A percentile compares a stretch with the other conserved stretches of the same genome.
phyloP scores from a whole-genome alignment of 805 yeast species.

The Hanseniaspora singularis region DNA sequence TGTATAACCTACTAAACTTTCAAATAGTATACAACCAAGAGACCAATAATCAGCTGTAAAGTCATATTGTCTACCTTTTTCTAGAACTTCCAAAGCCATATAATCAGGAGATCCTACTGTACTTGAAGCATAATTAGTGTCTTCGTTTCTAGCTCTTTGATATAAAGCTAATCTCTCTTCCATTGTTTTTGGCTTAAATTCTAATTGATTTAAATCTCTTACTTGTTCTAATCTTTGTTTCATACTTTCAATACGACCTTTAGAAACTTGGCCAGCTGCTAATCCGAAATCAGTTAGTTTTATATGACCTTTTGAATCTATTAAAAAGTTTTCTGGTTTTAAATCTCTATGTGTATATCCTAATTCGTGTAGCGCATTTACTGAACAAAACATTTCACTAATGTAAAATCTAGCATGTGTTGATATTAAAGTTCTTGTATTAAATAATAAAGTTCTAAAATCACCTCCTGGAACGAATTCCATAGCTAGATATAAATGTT shows the following conservation, averaged over 20 bases:
- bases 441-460: slow-evolving; percentile 83
- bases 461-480: slow-evolving; percentile 99
- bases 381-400: slow-evolving; percentile 92
- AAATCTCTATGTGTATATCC: slow-evolving; percentile 96
- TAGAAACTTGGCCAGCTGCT: slow-evolving; percentile 91
- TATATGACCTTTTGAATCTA: slow-evolving; percentile 82
- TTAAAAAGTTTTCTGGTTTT: slow-evolving; percentile 87
- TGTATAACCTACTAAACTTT: slow-evolving; percentile 90
- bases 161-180: slow-evolving; percentile 80
- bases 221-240: slow-evolving; percentile 54
- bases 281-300: slow-evolving; percentile 92
- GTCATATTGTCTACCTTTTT: slow-evolving; percentile 76
- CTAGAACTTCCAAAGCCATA: slow-evolving; percentile 95
- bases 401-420: slow-evolving; percentile 92
- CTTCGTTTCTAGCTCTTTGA: slow-evolving; percentile 59
- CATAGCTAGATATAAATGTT: slow-evolving; percentile 89
- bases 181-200: slow-evolving; percentile 57
- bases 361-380: slow-evolving; percentile 82
- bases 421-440: slow-evolving; percentile 84
- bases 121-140: slow-evolving; percentile 80
- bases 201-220: slow-evolving; percentile 58
- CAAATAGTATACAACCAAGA: slow-evolving; percentile 91
- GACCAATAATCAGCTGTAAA: slow-evolving; percentile 99
- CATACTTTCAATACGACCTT: slow-evolving; percentile 89
- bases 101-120: slow-evolving; percentile 98